phyloP scores from a whole-genome alignment of 306 rosid species.

The Acmispon strigosus region DNA sequence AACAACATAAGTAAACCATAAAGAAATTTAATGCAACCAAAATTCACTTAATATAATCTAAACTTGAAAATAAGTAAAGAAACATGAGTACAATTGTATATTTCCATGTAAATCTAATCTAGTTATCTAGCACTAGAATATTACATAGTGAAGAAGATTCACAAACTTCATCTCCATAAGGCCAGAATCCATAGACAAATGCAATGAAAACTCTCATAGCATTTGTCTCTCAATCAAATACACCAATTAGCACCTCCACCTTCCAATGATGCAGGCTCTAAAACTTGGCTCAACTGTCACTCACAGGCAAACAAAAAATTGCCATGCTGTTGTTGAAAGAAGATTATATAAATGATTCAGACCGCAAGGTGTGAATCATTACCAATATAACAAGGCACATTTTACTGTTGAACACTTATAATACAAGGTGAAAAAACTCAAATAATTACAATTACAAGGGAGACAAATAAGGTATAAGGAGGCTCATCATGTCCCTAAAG shows the following conservation, averaged over 20 bases:
- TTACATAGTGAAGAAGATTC: not conserved
- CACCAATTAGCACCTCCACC: conserved; percentile 20
- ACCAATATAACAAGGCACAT: conserved; percentile 25
- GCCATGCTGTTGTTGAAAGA: conserved; percentile 31
- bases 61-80: too few species aligned
- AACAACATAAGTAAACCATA: too few species aligned
- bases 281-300: conserved; percentile 19
- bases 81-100: too few species aligned
- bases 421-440: conserved; percentile 35
- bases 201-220: conserved; percentile 11
- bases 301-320: conserved; percentile 48
- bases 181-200: too few species aligned
- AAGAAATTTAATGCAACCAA: too few species aligned
- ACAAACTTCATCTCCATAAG: not conserved
- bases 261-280: conserved; percentile 12
- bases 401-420: conserved; percentile 33
- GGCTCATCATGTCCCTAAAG: conserved; percentile 49
- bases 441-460: conserved; percentile 53
- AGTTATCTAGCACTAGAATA: not conserved
- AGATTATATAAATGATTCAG: conserved; percentile 22
- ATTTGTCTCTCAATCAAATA: conserved; percentile 1
- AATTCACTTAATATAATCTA: too few species aligned
- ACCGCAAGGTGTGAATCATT: conserved; percentile 24
- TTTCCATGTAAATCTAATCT: not conserved
- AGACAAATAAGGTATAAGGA: not conserved